Conservation (phyloP, 2,329 filamentous ascomycete genomes). For the Myriosclerotinia curreyana region DNA sequence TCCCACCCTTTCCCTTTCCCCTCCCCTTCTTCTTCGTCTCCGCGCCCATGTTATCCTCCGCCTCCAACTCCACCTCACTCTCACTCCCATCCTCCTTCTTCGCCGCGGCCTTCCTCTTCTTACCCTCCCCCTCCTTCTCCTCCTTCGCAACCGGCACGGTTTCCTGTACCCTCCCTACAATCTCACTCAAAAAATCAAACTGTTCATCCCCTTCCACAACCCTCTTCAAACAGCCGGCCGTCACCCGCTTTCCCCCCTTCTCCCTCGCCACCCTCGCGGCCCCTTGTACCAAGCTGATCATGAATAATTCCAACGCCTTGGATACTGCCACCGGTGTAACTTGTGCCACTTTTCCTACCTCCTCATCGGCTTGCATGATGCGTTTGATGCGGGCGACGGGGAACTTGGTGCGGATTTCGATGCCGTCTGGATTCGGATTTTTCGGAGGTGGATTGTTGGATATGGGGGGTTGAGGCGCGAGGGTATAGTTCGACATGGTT, state of each 20-base stretch:
- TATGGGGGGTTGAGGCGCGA: neutral
- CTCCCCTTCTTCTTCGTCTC: slow-evolving; percentile 8
- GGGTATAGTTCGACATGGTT: slow-evolving; percentile 6
- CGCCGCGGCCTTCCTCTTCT: slow-evolving; percentile 30
- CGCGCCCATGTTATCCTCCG: neutral
- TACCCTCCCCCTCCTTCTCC: slow-evolving; percentile 30
- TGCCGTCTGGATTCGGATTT: slow-evolving; percentile 42
- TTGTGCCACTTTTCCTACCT: slow-evolving; percentile 97
- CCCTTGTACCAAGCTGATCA: slow-evolving; percentile 89
- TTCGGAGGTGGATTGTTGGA: slow-evolving; percentile 44
- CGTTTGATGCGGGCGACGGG: slow-evolving; percentile 96
- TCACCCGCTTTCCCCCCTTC: slow-evolving; percentile 84
- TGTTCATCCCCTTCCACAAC: slow-evolving; percentile 86
- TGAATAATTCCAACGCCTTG: slow-evolving; percentile 95
- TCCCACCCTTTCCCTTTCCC: slow-evolving; percentile 5
- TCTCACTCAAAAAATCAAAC: slow-evolving; percentile 90
- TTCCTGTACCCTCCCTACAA: slow-evolving; percentile 79
- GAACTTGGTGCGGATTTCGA: slow-evolving; percentile 91
- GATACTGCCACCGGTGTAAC: slow-evolving; percentile 93
- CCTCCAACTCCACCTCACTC: neutral
- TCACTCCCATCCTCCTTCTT: slow-evolving; percentile 9
- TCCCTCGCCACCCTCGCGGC: slow-evolving; percentile 80
- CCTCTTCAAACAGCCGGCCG: slow-evolving; percentile 85
- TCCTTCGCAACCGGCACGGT: slow-evolving; percentile 34
- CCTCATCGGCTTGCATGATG: slow-evolving; percentile 99